A percentile compares a stretch with the other conserved stretches of the same genome.
These are phyloP conservation scores for Coemansia sp. DNA, from an alignment of 192 early-diverging fungal genomes.

Conservation along the genomic window DNA sequence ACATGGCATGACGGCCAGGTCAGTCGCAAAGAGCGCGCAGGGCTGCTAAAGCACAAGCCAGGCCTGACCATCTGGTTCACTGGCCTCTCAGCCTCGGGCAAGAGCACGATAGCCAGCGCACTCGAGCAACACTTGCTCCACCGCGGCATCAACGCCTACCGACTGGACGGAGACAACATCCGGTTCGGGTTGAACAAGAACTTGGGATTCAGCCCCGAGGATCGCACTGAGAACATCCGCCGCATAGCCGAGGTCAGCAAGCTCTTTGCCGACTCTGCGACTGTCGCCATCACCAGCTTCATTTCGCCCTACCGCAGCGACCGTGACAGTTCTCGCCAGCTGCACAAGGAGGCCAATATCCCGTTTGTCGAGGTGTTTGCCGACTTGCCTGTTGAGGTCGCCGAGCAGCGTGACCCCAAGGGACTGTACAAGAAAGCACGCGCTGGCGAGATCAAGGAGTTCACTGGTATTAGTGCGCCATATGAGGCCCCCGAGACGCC, in stretches of 20 bases:
- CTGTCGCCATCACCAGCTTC: constrained; percentile 83
- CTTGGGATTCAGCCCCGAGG: constrained; percentile 85
- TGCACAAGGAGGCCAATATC: constrained; percentile 73
- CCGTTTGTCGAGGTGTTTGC: constrained; percentile 88
- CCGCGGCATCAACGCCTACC: constrained; percentile 71
- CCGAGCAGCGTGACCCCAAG: constrained; percentile 91
- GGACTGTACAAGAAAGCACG: constrained; percentile 95
- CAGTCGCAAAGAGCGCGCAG: constrained; percentile 69
- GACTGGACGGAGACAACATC: constrained; percentile 95
- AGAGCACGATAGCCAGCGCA: constrained; percentile 87
- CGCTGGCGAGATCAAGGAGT: constrained; percentile 91
- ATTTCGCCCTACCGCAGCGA: constrained; percentile 86
- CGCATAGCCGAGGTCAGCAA: constrained; percentile 84
- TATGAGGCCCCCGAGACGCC: constrained; percentile 83
- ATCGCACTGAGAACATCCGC: constrained; percentile 93
- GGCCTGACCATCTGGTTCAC: constrained; percentile 94
- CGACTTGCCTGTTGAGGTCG: constrained; percentile 83
- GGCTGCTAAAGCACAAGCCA: constrained; percentile 57
- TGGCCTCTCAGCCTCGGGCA: constrained; percentile 91
- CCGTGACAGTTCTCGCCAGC: constrained; percentile 73
- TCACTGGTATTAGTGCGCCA: constrained; percentile 91
- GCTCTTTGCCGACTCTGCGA: constrained; percentile 86
- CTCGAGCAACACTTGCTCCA: constrained; percentile 87
- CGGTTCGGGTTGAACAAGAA: constrained; percentile 97
- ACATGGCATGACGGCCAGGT: constrained; percentile 85